Evolutionary conservation across 2,329 filamentous ascomycete genomes (phyloP), one percentile per base, ranked within the genome.

Genomic region (Tolypocladium tropicale): DNA sequence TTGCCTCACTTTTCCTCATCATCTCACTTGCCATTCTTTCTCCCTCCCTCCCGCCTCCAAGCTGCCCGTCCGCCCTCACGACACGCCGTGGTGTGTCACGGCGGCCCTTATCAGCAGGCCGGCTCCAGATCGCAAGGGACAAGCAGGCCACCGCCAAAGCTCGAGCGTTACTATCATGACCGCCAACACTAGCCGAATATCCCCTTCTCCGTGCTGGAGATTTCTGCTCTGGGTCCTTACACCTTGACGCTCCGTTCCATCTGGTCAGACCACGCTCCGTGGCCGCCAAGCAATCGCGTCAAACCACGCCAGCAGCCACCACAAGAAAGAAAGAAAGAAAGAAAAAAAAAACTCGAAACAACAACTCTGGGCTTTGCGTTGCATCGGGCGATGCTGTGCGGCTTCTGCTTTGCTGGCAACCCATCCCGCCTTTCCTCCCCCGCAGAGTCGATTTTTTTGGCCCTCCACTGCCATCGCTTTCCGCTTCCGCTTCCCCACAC

Each of bases 131-230:
- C 14, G 33, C 21, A 23, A 52, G 49, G 28, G 28, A 50, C 46
- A 50, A 50, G 46, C 9, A n/a, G 46, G 46, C 28, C 46, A 6
- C 46, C 30, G 46, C 46, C 46, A 50, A 39, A n/a, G 14, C 14
- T 41, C 16, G 18, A 16, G 30, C 16, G 16, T 32, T 32, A 50
- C 50, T 57, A 57, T 57, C 68, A 74, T 74, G 71, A 72, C 64
- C 69, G 64, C 66, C 61, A 68, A 70, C 67, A 65, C 63, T 61
- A 64, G 61, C 59, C 67, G 68, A 56, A 66, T 68, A 65, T 67
- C 64, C 64, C 67, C 66, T 65, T 73, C 70, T 72, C 70, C 71
- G 63, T 67, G 65, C 62, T 67, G 71, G 71, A 74, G 71, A 60
- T 70, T 73, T 57, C 64, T 71, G 57, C 71, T 70, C 59, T 69